phyloP scores from a whole-genome alignment of 1,284 basidiomycete genomes.

The Rhodotorula sp. region DNA sequence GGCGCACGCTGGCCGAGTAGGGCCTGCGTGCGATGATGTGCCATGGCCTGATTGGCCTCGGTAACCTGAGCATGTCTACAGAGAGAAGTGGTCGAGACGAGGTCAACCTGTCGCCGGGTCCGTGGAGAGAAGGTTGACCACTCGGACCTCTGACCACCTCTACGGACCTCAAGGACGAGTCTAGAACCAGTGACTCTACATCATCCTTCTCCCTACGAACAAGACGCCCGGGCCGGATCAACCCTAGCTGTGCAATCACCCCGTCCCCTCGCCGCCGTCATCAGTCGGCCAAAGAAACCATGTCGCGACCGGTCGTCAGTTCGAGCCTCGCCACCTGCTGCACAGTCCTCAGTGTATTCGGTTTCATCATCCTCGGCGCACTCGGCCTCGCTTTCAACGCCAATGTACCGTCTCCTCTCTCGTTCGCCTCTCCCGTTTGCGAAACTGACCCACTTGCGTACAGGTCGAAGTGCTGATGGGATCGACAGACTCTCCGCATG shows the following conservation, averaged over 20 bases:
- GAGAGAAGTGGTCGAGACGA: too few relatives aligned
- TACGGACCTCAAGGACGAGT: too few relatives aligned
- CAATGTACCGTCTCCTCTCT: conserved; percentile 14
- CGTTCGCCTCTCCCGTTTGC: neutral
- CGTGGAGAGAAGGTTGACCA: too few relatives aligned
- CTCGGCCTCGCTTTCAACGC: conserved; percentile 36
- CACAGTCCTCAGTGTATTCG: conserved; percentile 56
- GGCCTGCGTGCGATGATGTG: neutral
- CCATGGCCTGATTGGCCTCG: neutral
- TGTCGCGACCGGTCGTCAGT: conserved; percentile 49
- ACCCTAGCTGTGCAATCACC: too few relatives aligned
- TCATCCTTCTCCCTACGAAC: too few relatives aligned
- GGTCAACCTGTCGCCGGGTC: too few relatives aligned
- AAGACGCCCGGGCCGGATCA: too few relatives aligned
- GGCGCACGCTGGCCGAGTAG: neutral
- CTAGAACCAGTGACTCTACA: too few relatives aligned
- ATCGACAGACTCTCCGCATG: conserved; percentile 21
- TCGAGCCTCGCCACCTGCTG: conserved; percentile 55
- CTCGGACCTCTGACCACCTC: too few relatives aligned
- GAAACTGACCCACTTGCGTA: neutral
- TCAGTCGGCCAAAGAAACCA: neutral
- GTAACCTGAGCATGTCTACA: neutral
- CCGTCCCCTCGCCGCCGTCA: neutral
- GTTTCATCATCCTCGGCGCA: conserved; percentile 54
- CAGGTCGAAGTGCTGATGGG: conserved; percentile 35